phyloP scores from a whole-genome alignment of 495 filamentous ascomycete species.

The Daldinia loculata region DNA sequence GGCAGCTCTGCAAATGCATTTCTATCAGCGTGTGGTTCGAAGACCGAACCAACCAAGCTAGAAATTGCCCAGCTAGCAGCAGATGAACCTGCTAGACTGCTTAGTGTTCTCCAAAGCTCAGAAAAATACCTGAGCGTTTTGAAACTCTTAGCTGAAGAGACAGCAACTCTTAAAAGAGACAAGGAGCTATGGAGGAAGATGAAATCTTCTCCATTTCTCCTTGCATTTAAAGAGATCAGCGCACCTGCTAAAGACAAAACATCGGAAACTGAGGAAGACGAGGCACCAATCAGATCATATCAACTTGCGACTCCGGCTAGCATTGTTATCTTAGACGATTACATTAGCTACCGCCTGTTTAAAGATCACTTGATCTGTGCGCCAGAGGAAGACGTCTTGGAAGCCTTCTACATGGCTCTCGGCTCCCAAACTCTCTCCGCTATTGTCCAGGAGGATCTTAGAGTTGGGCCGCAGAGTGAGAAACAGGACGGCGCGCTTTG shows the following conservation, averaged over 20 bases:
- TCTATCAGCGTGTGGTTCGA: conserved; percentile 84
- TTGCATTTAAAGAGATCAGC: conserved; percentile 79
- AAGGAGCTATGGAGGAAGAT: conserved; percentile 78
- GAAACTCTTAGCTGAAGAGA: conserved; percentile 75
- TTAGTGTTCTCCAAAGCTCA: conserved; percentile 77
- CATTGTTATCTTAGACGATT: conserved; percentile 86
- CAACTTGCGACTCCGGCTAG: conserved; percentile 72
- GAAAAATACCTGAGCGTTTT: conserved; percentile 88
- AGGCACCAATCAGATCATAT: conserved; percentile 77
- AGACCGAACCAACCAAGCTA: conserved; percentile 82
- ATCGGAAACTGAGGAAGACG: conserved; percentile 70
- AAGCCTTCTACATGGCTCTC: conserved; percentile 79
- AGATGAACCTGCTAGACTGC: conserved; percentile 78
- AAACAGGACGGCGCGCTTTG: conserved; percentile 61
- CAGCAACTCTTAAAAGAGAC: conserved; percentile 74
- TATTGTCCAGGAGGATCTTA: conserved; percentile 68
- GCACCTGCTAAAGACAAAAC: conserved; percentile 58
- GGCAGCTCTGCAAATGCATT: conserved; percentile 87
- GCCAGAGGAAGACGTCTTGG: conserved; percentile 85
- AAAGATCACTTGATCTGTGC: conserved; percentile 80
- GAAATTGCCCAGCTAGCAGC: conserved; percentile 85
- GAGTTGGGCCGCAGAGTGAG: conserved; percentile 57
- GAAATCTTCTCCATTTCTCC: conserved; percentile 76
- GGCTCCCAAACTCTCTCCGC: conserved; percentile 66
- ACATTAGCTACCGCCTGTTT: conserved; percentile 84